Evolutionary conservation across 2,329 filamentous ascomycete species (phyloP).

Genomic region (Talaromyces sp.): DNA sequence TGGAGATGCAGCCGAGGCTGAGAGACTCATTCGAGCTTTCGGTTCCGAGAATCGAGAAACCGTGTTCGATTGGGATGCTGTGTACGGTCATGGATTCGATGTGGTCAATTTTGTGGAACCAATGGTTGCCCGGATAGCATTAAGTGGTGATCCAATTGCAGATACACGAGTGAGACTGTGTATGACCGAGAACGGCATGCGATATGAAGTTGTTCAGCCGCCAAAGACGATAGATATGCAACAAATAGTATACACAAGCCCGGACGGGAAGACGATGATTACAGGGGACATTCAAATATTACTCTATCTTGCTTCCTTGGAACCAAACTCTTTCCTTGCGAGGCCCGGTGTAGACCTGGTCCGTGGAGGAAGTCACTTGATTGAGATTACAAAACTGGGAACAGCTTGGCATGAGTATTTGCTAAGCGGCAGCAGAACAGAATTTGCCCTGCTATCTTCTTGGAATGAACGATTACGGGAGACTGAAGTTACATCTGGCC

Average conservation of each 20-base stretch:
- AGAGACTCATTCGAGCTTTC: constrained; percentile 68
- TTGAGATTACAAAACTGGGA: constrained; percentile 28
- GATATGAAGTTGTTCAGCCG: constrained; percentile 25
- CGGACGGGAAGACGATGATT: constrained; percentile 24
- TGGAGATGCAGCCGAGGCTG: constrained; percentile 60
- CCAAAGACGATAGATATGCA: constrained; percentile 5
- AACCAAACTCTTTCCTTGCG: constrained; percentile 15
- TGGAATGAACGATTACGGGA: constrained; percentile 31
- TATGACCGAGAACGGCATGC: constrained; percentile 36
- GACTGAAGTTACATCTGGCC: constrained; percentile 16
- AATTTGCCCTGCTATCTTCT: constrained; percentile 20
- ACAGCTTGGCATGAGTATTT: constrained; percentile 26
- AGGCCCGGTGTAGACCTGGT: constrained; percentile 27
- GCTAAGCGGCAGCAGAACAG: constrained; percentile 9
- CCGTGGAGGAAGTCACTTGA: constrained; percentile 25
- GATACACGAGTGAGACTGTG: constrained; percentile 36
- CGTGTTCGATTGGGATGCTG: constrained; percentile 65
- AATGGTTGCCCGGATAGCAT: constrained; percentile 27
- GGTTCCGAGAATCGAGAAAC: constrained; percentile 73
- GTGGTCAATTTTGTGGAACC: constrained; percentile 53
- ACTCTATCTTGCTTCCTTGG: constrained; percentile 24
- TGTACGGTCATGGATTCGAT: constrained; percentile 79
- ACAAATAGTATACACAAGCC: constrained; percentile 26
- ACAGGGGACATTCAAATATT: constrained; percentile 32
- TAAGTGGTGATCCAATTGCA: constrained; percentile 29